phyloP scores from a whole-genome alignment of 2,329 filamentous ascomycete species.

The Massarina eburnea region DNA sequence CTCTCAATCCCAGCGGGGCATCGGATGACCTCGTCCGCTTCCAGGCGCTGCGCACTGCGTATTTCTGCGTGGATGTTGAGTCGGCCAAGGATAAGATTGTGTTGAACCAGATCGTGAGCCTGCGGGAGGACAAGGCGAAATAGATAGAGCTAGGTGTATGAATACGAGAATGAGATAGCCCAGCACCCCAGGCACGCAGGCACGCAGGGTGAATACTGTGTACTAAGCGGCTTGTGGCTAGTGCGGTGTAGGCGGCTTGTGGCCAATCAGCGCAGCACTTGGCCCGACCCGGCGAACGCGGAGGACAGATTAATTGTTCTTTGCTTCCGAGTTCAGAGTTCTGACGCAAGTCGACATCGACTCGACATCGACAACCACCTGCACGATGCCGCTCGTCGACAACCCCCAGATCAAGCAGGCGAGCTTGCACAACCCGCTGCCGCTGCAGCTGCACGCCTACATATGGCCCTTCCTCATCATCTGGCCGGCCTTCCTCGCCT shows the following conservation, averaged over 20 bases:
- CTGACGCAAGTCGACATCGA: neutral
- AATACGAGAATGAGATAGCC: too few relatives aligned
- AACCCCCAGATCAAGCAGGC: slow-evolving; percentile 86
- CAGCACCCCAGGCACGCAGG: too few relatives aligned
- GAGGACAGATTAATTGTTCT: neutral
- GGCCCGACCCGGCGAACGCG: neutral
- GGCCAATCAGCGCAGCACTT: neutral
- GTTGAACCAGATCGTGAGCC: slow-evolving; percentile 85
- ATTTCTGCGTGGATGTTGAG: slow-evolving; percentile 80
- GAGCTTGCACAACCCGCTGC: slow-evolving; percentile 83
- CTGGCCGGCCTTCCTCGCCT: slow-evolving; percentile 88
- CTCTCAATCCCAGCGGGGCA: slow-evolving; percentile 31
- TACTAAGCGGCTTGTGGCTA: too few relatives aligned
- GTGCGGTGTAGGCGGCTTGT: too few relatives aligned
- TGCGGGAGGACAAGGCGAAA: slow-evolving; percentile 72
- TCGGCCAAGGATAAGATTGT: slow-evolving; percentile 72
- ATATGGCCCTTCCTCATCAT: slow-evolving; percentile 89
- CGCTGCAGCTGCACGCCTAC: slow-evolving; percentile 80
- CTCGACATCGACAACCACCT: slow-evolving; percentile 19
- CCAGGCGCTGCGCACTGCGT: slow-evolving; percentile 86
- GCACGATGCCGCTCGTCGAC: slow-evolving; percentile 72
- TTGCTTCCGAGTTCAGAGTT: too few relatives aligned
- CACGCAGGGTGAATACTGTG: too few relatives aligned
- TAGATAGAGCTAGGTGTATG: slow-evolving; percentile 4
- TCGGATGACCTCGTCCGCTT: slow-evolving; percentile 68